Conservation (phyloP, 495 filamentous ascomycete species). For the Lichina pygmaea region DNA sequence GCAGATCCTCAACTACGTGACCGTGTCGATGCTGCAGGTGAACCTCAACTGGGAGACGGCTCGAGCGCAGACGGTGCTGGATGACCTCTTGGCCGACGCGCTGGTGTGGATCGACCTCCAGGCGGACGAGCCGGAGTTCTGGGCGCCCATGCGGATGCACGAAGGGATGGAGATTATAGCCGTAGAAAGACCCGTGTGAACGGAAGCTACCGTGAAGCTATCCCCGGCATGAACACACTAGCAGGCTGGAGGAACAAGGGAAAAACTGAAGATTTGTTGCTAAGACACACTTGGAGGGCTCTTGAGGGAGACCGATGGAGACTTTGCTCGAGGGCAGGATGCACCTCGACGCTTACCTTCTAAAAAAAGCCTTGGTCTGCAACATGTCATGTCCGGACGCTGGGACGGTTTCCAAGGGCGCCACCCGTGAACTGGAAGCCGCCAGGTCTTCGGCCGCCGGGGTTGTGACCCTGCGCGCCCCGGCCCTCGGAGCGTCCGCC, state of each 20-base stretch:
- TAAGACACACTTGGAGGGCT: neutral
- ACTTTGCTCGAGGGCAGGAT: no score
- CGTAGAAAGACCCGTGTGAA: neutral
- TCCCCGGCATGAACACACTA: neutral
- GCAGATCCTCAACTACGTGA: conserved; percentile 66
- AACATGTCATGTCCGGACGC: conserved; percentile 3
- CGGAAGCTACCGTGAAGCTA: neutral
- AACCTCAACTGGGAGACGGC: conserved; percentile 73
- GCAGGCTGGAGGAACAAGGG: neutral
- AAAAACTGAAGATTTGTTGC: neutral
- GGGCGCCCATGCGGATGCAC: conserved; percentile 49
- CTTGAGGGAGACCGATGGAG: no score
- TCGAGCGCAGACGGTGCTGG: conserved; percentile 63
- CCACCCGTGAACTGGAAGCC: conserved; percentile 36
- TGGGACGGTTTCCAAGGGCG: conserved; percentile 18
- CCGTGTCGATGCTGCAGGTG: conserved; percentile 69
- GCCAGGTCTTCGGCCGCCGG: conserved; percentile 22
- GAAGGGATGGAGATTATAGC: neutral
- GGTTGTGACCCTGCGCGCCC: conserved; percentile 15
- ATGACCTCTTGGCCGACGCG: conserved; percentile 73
- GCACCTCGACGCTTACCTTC: no score
- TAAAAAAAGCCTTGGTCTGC: no score
- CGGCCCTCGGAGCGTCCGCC: conserved; percentile 43
- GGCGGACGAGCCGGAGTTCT: conserved; percentile 74
- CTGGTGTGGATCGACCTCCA: conserved; percentile 89